Base-by-base conservation (phyloP, 495 filamentous ascomycete species). In the Ramalina intermedia region DNA sequence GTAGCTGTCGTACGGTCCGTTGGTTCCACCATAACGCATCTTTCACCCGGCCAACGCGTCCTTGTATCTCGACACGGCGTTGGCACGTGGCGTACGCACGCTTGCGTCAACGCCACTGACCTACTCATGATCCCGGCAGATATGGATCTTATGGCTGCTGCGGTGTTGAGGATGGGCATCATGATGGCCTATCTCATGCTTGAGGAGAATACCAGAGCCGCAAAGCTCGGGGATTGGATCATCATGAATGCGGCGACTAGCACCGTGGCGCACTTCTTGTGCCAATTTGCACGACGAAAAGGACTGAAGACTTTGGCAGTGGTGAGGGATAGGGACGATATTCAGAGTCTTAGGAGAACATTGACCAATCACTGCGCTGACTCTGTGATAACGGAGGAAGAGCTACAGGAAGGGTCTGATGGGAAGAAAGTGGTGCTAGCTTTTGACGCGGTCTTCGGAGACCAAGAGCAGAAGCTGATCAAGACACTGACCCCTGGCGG, bases 1-100 rank as follows among this genome's bases (percentile, higher is more conserved):
- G 49, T 52, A 12, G 52, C 49, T 12, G 4, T 27, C 14, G 41
- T 54, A 14, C 17, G 41, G 12, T 39, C 39, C 14, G 29, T 45
- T 8, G 52, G 49, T 9, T 14, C 38, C 21, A 37, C 21, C 9
- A 41, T 52, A 4, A 16, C n/a, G 24, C 14, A 21, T 20, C 21
- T 54, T 20, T 26, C 49, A 26, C 41, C 39, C 13, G 52, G 52
- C 12, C 48, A 54, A 27, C 47, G 46, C 12, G 52, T 54, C 27
- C 35, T 54, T 26, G 26, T 49, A 12, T 39, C 41, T 13, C 20
- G 36, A 18, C 52, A 52, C n/a, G 52, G 52, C 16, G 13, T 54
- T 21, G 52, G 52, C 9, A 54, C 52, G 16, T 53, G 52, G 52
- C 50, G 52, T 33, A 53, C 52, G 4, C 38, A 54, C 37, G 52